Evolutionary conservation across 2,329 filamentous ascomycete species (phyloP), one percentile per base, ranked within the genome.

Genomic region (Gnomoniopsis smithogilvyi): DNA sequence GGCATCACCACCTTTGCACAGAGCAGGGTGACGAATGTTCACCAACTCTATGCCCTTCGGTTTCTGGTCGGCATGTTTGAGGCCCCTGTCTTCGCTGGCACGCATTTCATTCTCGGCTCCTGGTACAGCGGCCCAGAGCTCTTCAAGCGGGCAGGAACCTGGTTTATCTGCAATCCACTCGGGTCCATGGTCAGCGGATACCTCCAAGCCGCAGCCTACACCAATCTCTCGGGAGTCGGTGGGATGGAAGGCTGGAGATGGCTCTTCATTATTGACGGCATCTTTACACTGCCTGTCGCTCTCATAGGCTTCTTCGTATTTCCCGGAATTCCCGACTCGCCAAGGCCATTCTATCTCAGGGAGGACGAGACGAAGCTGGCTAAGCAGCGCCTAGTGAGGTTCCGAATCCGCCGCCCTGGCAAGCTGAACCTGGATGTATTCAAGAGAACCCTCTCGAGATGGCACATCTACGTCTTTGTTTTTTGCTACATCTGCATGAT

Each of bases 181-280:
- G 67, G 67, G 0, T 62, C 66, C 11, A 71, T 73, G 69, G 60
- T 73, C 21, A 69, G 66, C 43, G 70, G 70, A 1, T 73, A 72
- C 55, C 68, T 84, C 0, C 81, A 84, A 64, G 77, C 80, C 2
- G 81, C 80, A 1, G 80, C 80, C 0, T 84, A 83, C 63, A 79
- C 73, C 2, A 80, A 81, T 52, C 72, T 85, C 0, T 78, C 81
- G 30, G 78, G 78, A 1, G 73, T 78, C 0, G 68, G 67, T 8
- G 81, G 80, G 0, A 72, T 81, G 65, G 70, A 78, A 0, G 81
- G 81, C 0, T 83, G 80, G 80, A 67, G 74, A 58, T 80, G 77
- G 81, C 69, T 85, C 0, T 86, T 85, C 54, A 79, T 86, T 12
- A 82, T 86, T n/a, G 82, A 84, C 61, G 80, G 80, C 1, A 73